Evolutionary conservation across 2,329 filamentous ascomycete genomes (phyloP).

Genomic region (Aureobasidium musti): DNA sequence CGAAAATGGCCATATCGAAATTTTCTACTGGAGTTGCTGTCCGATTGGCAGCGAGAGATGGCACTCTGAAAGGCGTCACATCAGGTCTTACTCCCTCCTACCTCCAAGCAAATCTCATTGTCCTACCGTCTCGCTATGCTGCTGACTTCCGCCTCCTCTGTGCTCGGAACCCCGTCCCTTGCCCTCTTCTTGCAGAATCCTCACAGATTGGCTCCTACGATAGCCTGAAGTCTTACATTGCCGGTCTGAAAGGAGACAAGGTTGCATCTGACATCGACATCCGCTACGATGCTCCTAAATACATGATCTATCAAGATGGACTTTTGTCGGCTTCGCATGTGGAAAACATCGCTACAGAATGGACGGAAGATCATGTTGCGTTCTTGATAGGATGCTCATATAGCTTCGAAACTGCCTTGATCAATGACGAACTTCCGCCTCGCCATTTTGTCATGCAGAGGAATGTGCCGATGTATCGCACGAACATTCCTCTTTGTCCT

Average conservation of each 20-base stretch:
- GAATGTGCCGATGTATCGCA: conserved; percentile 65
- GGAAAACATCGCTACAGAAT: conserved; percentile 53
- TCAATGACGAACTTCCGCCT: conserved; percentile 53
- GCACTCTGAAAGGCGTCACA: conserved; percentile 50
- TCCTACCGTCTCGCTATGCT: conserved; percentile 60
- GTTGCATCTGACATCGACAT: conserved; percentile 56
- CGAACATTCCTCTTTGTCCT: conserved; percentile 57
- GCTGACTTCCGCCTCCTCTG: conserved; percentile 61
- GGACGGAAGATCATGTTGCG: conserved; percentile 61
- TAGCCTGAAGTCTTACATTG: conserved; percentile 45
- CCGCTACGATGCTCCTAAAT: conserved; percentile 59
- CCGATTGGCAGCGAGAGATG: conserved; percentile 50
- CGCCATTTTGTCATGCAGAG: conserved; percentile 53
- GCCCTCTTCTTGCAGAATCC: conserved; percentile 61
- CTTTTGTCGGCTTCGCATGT: conserved; percentile 45
- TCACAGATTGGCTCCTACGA: conserved; percentile 48
- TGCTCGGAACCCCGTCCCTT: conserved; percentile 63
- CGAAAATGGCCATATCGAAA: conserved; percentile 2
- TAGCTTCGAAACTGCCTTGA: conserved; percentile 62
- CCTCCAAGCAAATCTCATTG: conserved; percentile 64
- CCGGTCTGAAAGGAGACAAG: conserved; percentile 36
- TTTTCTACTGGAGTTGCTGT: conserved; percentile 18
- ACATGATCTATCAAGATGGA: conserved; percentile 59
- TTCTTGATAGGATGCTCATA: conserved; percentile 67
- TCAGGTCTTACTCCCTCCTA: conserved; percentile 58